phyloP scores from a whole-genome alignment of 306 rosid genomes.

The Cicer yamashitae region DNA sequence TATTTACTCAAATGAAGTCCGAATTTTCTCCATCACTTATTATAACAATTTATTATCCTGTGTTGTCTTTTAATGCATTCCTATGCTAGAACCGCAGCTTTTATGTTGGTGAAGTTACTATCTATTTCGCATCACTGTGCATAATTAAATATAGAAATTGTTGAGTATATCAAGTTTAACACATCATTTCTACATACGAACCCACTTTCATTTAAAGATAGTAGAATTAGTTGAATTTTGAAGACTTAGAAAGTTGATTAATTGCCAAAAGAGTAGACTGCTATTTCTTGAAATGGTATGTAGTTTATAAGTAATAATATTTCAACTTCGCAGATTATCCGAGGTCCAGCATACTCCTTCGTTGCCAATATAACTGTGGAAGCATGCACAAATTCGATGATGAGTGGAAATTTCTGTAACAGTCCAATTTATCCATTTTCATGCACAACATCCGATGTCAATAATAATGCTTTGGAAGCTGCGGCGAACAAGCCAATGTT shows the following conservation, averaged over 20 bases:
- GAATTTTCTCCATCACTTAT: constrained; percentile 26
- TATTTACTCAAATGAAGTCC: constrained; percentile 2
- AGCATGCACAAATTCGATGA: constrained; percentile 75
- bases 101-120: constrained; percentile 12
- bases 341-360: constrained; percentile 73
- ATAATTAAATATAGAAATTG: neutral
- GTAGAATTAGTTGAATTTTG: neutral
- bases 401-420: constrained; percentile 82
- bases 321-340: constrained; percentile 61
- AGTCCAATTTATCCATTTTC: constrained; percentile 78
- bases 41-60: constrained; percentile 14
- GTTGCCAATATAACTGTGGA: constrained; percentile 82
- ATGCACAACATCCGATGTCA: constrained; percentile 58
- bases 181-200: neutral
- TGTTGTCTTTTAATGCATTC: constrained; percentile 23
- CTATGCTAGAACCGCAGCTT: neutral
- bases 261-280: neutral
- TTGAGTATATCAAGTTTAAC: neutral
- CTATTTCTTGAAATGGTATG: neutral
- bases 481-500: constrained; percentile 46
- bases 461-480: constrained; percentile 46
- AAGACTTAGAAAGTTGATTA: neutral
- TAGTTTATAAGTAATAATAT: neutral
- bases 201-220: neutral
- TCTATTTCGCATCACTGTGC: neutral